Base-by-base conservation (phyloP, 75 land plant species). In the Pinus tabuliformis region DNA sequence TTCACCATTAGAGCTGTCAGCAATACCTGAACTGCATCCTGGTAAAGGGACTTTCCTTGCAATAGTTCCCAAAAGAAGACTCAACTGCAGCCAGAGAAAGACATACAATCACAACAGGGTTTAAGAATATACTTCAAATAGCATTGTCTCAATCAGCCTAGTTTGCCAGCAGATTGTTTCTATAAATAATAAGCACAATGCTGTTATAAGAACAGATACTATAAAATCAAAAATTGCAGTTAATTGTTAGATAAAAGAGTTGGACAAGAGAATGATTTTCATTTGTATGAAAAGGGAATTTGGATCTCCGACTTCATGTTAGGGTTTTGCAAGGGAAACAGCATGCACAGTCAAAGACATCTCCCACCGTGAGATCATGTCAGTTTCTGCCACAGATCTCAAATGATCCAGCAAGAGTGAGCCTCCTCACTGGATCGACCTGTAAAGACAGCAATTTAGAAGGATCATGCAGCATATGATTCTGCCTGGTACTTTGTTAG, bases 21-120 rank as follows among this genome's bases (percentile, higher is more conserved):
- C 42, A 75, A 56, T 42, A 39, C 58, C 65, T 37, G 28, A 24
- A 75, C 74, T 77, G 78, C 77, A 75, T 59, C 83, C 86, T 74
- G 99, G 92, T 49, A 97, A 81, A n/a, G 99, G 99, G 75, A 92
- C 86, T 80, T 89, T 93, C 76, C 99, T 92, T 45, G 89, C 84
- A 54, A 97, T 89, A 62, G 99, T 97, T 75, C 98, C 99, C 62
- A 97, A 75, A 77, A 97, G 98, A 85, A 97, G 98, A 77, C 98
- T 95, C 20, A 97, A 91, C 99, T 97, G 91, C 52, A 24, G 42
- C 57, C 60, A 21, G 20, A 57, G 49, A 68, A 21, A 42, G 42
- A 74, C 70, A 71, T 39, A 56, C 33, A 70, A 58, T 22, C 62
- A 83, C 73, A 24, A 21, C 26, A 59, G 6, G 64, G 59, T 18